phyloP scores from a whole-genome alignment of 805 yeast species.

The Myxozyma monticola region DNA sequence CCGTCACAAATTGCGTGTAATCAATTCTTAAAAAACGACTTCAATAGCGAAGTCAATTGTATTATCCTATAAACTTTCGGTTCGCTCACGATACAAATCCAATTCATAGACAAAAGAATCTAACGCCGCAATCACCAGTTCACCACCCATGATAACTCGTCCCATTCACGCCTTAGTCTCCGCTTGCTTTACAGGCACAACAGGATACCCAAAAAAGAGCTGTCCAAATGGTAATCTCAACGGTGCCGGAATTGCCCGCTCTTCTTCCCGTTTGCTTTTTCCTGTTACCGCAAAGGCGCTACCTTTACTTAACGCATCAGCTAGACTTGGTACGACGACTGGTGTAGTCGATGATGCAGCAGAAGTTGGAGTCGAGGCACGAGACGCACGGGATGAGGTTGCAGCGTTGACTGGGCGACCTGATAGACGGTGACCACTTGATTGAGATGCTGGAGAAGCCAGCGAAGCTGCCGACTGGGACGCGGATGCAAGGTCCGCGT shows the following conservation, averaged over 20 bases:
- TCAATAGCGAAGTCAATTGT: too few relatives aligned
- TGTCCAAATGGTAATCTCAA: constrained; percentile 78
- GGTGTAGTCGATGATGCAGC: constrained; percentile 6
- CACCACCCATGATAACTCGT: too few relatives aligned
- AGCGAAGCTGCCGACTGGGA: constrained; percentile 33
- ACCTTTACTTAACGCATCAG: constrained; percentile 26
- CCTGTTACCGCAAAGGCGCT: constrained; percentile 29
- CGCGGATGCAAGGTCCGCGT: constrained; percentile 56
- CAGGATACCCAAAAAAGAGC: constrained; percentile 89
- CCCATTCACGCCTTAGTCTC: too few relatives aligned
- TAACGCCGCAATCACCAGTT: too few relatives aligned
- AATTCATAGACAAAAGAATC: too few relatives aligned
- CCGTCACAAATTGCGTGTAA: too few relatives aligned
- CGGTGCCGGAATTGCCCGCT: constrained; percentile 55
- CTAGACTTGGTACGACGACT: constrained; percentile 14
- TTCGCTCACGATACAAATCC: too few relatives aligned
- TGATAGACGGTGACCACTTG: constrained; percentile 18
- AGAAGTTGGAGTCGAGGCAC: constrained; percentile 7
- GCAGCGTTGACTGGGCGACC: constrained; percentile 10
- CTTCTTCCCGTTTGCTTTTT: constrained; percentile 6
- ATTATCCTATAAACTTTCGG: too few relatives aligned
- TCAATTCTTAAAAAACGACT: too few relatives aligned
- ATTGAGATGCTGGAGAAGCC: constrained; percentile 10
- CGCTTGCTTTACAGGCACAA: constrained; percentile 18
- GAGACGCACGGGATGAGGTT: not conserved